These are phyloP conservation scores for Cladophialophora immunda DNA, from an alignment of 2,329 filamentous ascomycete species.

Conservation along the genomic window DNA sequence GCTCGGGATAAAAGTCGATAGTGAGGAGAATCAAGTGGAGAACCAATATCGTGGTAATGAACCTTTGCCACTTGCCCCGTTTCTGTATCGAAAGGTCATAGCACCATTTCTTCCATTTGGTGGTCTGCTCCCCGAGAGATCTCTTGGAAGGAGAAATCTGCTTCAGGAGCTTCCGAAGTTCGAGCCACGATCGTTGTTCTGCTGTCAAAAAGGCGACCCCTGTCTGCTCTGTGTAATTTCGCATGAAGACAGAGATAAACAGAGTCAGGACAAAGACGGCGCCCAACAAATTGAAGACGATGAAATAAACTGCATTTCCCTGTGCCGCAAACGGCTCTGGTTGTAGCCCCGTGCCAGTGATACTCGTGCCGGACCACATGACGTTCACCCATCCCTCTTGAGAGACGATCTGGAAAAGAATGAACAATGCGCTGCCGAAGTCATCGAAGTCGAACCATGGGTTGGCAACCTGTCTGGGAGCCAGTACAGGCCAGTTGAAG, in stretches of 20 bases:
- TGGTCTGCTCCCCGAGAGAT: constrained; percentile 78
- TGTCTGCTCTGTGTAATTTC: constrained; percentile 98
- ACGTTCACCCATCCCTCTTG: constrained; percentile 98
- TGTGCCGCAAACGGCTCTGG: constrained; percentile 74
- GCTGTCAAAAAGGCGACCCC: constrained; percentile 95
- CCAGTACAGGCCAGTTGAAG: constrained; percentile 83
- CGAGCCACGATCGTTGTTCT: constrained; percentile 96
- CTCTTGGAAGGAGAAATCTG: constrained; percentile 96
- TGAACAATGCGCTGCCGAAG: constrained; percentile 92
- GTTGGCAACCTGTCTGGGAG: constrained; percentile 82
- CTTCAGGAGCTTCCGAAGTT: constrained; percentile 86
- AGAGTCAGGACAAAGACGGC: constrained; percentile 96
- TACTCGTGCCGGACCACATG: constrained; percentile 82
- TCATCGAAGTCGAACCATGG: constrained; percentile 92
- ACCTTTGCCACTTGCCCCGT: constrained; percentile 87
- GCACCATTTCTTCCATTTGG: constrained; percentile 89
- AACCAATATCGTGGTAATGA: constrained; percentile 80
- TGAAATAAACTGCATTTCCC: constrained; percentile 92
- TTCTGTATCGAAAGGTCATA: constrained; percentile 95
- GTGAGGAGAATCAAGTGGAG: constrained; percentile 85
- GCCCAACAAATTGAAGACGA: constrained; percentile 93
- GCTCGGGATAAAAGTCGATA: constrained; percentile 83
- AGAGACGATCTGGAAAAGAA: constrained; percentile 97
- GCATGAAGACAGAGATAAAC: constrained; percentile 99
- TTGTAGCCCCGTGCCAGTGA: constrained; percentile 79